Evolutionary conservation across 148 eudicot species (phyloP).

Genomic region (Heliosperma pusillum): DNA sequence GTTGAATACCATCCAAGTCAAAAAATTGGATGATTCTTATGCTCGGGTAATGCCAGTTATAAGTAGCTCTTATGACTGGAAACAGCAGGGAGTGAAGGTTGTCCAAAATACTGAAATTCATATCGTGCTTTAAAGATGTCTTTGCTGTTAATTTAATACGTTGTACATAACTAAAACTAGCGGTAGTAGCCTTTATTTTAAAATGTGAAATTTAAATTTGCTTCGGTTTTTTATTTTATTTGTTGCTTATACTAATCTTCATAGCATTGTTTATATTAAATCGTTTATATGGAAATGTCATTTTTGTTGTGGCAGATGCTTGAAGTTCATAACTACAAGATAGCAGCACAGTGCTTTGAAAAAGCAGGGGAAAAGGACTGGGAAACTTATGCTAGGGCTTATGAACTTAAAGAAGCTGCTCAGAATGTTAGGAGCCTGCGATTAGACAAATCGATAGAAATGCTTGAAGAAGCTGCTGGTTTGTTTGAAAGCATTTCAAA

Average conservation of each 20-base stretch:
- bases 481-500: conserved; percentile 50
- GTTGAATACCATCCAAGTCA: conserved; percentile 40
- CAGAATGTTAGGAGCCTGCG: conserved; percentile 32
- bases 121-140: no score
- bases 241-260: no score
- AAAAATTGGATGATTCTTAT: conserved; percentile 49
- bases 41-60: conserved; percentile 58
- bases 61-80: conserved; percentile 65
- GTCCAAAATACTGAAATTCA: conserved; percentile 3
- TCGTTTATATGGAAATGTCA: not conserved
- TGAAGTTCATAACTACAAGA: conserved; percentile 49
- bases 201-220: no score
- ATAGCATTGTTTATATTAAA: no score
- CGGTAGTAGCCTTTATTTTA: no score
- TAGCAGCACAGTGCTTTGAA: conserved; percentile 61
- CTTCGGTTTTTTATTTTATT: no score
- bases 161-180: no score
- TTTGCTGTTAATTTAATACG: no score
- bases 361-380: conserved; percentile 48
- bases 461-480: conserved; percentile 53
- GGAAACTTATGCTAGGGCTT: conserved; percentile 51
- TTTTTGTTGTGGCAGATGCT: conserved; percentile 42
- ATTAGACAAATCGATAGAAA: conserved; percentile 26
- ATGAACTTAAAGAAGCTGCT: conserved; percentile 40
- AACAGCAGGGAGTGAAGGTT: conserved; percentile 36